phyloP scores from a whole-genome alignment of 495 filamentous ascomycete genomes.

The Penicillium bovifimosum region DNA sequence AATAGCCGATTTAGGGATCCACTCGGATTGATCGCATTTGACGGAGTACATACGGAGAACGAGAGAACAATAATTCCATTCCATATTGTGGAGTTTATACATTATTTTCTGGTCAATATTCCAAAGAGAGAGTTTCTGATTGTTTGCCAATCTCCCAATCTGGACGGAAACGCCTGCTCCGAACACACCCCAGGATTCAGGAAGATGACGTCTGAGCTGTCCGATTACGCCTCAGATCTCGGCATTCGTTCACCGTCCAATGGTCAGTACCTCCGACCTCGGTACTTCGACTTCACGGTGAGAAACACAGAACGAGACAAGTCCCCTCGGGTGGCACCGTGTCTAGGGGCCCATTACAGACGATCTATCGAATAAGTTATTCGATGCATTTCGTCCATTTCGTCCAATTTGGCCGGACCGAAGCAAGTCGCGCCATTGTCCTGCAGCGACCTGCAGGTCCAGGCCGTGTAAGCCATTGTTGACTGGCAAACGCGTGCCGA shows the following conservation, averaged over 20 bases:
- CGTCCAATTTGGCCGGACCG: neutral
- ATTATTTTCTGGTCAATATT: conserved; percentile 1
- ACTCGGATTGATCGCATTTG: conserved; percentile 2
- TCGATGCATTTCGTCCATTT: neutral
- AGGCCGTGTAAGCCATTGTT: conserved; percentile 1
- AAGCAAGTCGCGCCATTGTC: neutral
- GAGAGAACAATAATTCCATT: neutral
- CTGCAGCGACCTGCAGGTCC: conserved; percentile 2
- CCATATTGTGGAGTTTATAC: conserved; percentile 4
- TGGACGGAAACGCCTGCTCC: too few species aligned
- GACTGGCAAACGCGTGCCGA: conserved; percentile 2
- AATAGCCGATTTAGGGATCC: conserved; percentile 14
- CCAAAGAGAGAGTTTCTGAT: too few species aligned
- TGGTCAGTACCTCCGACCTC: too few species aligned
- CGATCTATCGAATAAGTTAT: conserved; percentile 2
- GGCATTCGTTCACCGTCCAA: neutral
- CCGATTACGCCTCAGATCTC: neutral
- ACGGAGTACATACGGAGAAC: neutral
- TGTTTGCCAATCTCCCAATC: too few species aligned
- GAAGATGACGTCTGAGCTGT: conserved; percentile 9
- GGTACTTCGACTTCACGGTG: neutral
- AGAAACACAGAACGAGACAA: neutral
- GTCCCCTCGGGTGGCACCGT: conserved; percentile 2
- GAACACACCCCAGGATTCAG: too few species aligned
- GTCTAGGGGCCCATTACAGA: neutral